Base-by-base conservation (phyloP, 2,329 filamentous ascomycete species). In the Ascochyta pisi region DNA sequence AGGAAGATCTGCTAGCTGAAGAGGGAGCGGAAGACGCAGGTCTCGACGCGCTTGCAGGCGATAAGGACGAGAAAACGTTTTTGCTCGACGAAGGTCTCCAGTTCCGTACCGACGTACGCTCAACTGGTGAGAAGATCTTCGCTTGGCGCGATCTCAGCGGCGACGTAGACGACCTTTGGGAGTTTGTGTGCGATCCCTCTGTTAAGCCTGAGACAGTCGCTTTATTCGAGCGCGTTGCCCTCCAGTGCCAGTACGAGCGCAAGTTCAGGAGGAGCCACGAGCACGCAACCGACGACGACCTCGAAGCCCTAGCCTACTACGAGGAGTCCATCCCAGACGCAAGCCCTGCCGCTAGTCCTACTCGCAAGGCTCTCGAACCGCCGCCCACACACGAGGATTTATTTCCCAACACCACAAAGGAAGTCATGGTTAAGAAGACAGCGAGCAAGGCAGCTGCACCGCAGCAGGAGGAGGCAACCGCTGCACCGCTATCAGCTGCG, bases 31-130 rank as follows among this genome's bases (percentile, higher is more conserved):
- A 94, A 61, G 90, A 96, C 79, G 88, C 84, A 43, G 89, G 86
- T 54, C 84, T 86, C 40, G 91, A 94, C 70, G 86, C 85, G n/a
- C 82, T 95, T 50, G 83, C 83, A 26, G 81, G 83, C 23, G 93
- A 97, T 70, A 91, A 92, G 67, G 96, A 99, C 88, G 95, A 99
- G 79, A 97, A 96, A 81, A 94, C 89, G 0, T 99, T 98, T 73
- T 78, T 98, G 43, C 87, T 99, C n/a, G 94, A 98, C 84, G 89
- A 97, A 75, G 86, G 87, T 50, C 83, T 99, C 34, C 91, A 91
- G 71, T 92, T 99, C 70, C 89, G 94, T 54, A 89, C 91, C 39
- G 91, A 96, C 73, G 85, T 89, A 61, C 85, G 93, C 62, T 87
- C 92, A 61, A 87, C 86, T 34, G 90, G 90, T 22, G 90, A 96